Base-by-base conservation (phyloP, 1,284 basidiomycete species). In the Ganoderma multipileum region DNA sequence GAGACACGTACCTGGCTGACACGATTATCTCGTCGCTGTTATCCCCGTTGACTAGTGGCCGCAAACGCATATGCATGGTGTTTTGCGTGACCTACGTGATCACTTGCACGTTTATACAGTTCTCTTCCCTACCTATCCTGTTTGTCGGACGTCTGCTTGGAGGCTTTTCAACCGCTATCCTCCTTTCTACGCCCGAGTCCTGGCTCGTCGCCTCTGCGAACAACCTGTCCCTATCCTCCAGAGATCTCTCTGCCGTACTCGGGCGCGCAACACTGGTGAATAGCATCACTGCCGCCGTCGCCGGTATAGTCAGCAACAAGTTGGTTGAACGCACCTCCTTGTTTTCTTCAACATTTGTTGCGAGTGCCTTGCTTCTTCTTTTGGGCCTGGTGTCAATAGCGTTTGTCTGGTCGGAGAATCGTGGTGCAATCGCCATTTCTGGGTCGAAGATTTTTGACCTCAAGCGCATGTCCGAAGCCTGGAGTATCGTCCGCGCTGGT, bases 181-280 rank as follows among this genome's bases (percentile, higher is more conserved):
- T 93, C 30, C 92, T 89, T 80, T 91, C 90, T 7, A 88, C 86
- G 3, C 92, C 92, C 72, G 91, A 93, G 73, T 88, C 90, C 30
- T 93, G 91, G 92, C 80, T 93, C 42, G 85, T 93, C 59, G 88
- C 89, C 7, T 84, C 89, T 5, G 82, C 89, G 11, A 85, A 85
- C 58, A 79, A 84, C 12, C 72, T 84, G 12, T 81, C 83, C 4
- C 81, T 93, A 12, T 81, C 86, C 0, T 84, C 86, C 28, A 78
- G 85, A 11, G 89, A 91, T 63, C 83, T 93, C 12, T 91, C 89
- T n/a, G 82, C 79, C 18, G 91, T 93, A 66, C 86, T 93, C 78
- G 91, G 91, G 14, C 86, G 88, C 36, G 91, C 91, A 5, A 91
- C 91, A 0, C 83, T 92, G 16, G 80, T 91, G 41, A 93, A 93